A percentile compares a stretch with the other conserved stretches of the same genome.
Conservation (phyloP, 345 rosid species). For the Moringa oleifera region DNA sequence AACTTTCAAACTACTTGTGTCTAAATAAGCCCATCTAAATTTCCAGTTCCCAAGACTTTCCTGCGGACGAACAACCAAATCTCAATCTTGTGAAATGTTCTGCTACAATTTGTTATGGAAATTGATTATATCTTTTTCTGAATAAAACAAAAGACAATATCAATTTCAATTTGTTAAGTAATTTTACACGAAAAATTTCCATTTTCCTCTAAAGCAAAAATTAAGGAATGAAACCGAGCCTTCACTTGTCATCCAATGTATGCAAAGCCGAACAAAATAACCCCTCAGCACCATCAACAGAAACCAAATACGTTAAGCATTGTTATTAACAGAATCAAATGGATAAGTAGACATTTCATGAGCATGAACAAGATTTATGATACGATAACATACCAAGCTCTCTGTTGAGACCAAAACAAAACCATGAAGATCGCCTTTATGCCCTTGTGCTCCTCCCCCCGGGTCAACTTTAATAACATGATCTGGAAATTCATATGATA, state of each 20-base stretch:
- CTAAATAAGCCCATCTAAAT: not conserved
- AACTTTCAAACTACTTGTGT: not conserved
- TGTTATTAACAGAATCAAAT: too few relatives aligned
- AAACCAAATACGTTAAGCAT: not conserved
- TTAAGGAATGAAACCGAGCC: not conserved
- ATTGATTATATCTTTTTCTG: not conserved
- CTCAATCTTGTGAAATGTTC: too few relatives aligned
- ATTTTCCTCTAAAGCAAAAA: not conserved
- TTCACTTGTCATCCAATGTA: not conserved
- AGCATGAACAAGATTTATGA: too few relatives aligned
- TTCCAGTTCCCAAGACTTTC: not conserved
- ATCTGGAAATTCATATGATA: slow-evolving; percentile 25
- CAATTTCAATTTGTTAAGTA: too few relatives aligned
- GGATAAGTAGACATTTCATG: too few relatives aligned
- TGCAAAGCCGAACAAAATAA: not conserved
- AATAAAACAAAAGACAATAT: not conserved
- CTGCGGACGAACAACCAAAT: not conserved
- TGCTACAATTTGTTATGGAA: too few relatives aligned
- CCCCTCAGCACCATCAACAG: not conserved
- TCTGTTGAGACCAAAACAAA: slow-evolving; percentile 14
- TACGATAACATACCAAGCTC: slow-evolving; percentile 27
- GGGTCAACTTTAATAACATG: slow-evolving; percentile 14
- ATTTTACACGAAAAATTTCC: too few relatives aligned
- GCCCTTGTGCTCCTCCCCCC: slow-evolving; percentile 8
- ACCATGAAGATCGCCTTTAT: slow-evolving; percentile 17